Evolutionary conservation across 805 yeast species (phyloP).

Genomic region (Sugiyamaella qingdaonensis): DNA sequence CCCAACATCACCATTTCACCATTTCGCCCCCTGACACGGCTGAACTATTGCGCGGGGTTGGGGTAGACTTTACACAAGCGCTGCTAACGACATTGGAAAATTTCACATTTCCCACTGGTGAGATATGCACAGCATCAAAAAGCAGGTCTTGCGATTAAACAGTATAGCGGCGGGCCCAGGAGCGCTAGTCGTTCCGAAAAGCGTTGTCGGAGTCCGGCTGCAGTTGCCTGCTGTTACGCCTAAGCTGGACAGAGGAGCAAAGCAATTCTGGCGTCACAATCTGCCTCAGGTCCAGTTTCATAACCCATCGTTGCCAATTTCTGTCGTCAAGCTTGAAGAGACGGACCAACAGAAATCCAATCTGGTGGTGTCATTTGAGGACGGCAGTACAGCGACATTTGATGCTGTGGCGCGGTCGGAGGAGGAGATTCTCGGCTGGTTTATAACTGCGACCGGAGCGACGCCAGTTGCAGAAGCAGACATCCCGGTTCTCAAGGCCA

Average conservation of each 20-base stretch:
- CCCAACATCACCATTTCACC: no score
- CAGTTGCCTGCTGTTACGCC: not conserved
- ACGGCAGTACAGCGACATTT: slow-evolving; percentile 40
- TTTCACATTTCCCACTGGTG: not conserved
- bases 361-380: slow-evolving; percentile 11
- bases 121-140: not conserved
- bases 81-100: not conserved
- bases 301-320: slow-evolving; percentile 64
- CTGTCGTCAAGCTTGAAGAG: slow-evolving; percentile 13
- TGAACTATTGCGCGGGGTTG: not conserved
- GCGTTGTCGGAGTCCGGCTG: not conserved
- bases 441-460: slow-evolving; percentile 53
- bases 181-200: not conserved
- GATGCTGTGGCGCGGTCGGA: slow-evolving; percentile 52
- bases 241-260: slow-evolving; percentile 25
- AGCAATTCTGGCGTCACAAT: slow-evolving; percentile 68
- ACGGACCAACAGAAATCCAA: not conserved
- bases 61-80: not conserved
- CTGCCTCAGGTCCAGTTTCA: slow-evolving; percentile 78
- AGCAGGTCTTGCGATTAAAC: not conserved
- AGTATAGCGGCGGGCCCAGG: not conserved
- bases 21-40: not conserved
- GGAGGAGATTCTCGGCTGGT: slow-evolving; percentile 51
- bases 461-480: slow-evolving; percentile 44
- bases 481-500: slow-evolving; percentile 13